Evolutionary conservation across 2,329 filamentous ascomycete genomes (phyloP), one percentile per base, ranked within the genome.

Genomic region (Trichoderma brevicompactum): DNA sequence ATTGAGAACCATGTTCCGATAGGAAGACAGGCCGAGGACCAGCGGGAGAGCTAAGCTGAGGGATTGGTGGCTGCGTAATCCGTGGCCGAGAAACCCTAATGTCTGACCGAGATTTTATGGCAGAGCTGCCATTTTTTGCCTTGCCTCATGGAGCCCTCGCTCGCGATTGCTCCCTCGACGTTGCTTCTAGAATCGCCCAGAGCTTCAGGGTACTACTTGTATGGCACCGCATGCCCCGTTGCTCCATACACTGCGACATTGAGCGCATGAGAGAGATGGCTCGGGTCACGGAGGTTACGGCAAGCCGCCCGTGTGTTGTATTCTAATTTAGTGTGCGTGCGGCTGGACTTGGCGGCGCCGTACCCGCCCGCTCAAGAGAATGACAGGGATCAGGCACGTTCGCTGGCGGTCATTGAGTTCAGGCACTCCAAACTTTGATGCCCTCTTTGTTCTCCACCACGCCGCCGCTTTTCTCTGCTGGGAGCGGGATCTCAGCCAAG

Each of bases 331-430:
- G 46, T 38, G 32, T 64, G 64, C 49, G 64, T 66, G 64, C 64
- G 64, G 64, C 64, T 66, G 64, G 64, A 52, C 43, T 64, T 66
- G 64, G 43, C 59, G 56, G 52, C 58, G 58, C 58, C 58, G 43
- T 64, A 65, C 34, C 58, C 58, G 64, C 58, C 48, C 58, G 36
- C 44, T n/a, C 56, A 50, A 44, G 6, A 13, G 41, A 52, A 40
- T 34, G 43, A 36, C 55, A 55, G 64, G 64, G 55, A 55, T 41
- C 50, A 40, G 6, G 60, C 41, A 64, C 41, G 41, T 28, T 54
- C 23, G 60, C 50, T 55, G 60, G 50, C 17, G 15, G 13, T 15
- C 17, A n/a, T 40, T 41, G 56, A 60, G 36, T 60, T 38, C 56
- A 60, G 56, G 56, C 43, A 60, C 56, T 60, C 56, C 34, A 60